Conservation (phyloP, 306 rosid genomes). For the Vigna unguiculata region DNA sequence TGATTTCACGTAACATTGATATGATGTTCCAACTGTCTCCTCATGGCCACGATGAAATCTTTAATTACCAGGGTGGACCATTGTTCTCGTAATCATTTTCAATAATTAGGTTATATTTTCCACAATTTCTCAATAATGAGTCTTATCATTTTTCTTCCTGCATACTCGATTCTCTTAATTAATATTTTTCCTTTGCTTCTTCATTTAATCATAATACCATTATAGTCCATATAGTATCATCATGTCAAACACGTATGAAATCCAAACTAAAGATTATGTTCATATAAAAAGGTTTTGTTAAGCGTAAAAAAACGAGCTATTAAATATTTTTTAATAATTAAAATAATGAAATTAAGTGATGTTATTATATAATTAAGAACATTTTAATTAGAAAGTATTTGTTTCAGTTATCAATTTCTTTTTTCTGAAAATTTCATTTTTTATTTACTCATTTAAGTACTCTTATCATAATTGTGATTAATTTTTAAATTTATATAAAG, state of each 20-base stretch:
- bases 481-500: too few relatives aligned
- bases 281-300: too few relatives aligned
- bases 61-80: slow-evolving; percentile 2
- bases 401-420: too few relatives aligned
- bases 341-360: too few relatives aligned
- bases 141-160: slow-evolving; percentile 35
- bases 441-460: too few relatives aligned
- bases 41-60: background rate
- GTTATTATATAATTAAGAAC: too few relatives aligned
- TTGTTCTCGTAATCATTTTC: slow-evolving; percentile 38
- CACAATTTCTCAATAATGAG: slow-evolving; percentile 32
- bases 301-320: too few relatives aligned
- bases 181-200: background rate
- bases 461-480: too few relatives aligned
- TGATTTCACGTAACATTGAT: slow-evolving; percentile 35
- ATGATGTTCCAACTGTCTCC: slow-evolving; percentile 30
- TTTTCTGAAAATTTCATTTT: too few relatives aligned
- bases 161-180: slow-evolving; percentile 31
- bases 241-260: background rate
- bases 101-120: slow-evolving; percentile 43
- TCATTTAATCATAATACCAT: slow-evolving; percentile 19
- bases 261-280: background rate
- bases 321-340: too few relatives aligned
- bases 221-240: background rate
- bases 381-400: too few relatives aligned